Evolutionary conservation across 306 rosid genomes (phyloP).

Genomic region (Rosa persica): DNA sequence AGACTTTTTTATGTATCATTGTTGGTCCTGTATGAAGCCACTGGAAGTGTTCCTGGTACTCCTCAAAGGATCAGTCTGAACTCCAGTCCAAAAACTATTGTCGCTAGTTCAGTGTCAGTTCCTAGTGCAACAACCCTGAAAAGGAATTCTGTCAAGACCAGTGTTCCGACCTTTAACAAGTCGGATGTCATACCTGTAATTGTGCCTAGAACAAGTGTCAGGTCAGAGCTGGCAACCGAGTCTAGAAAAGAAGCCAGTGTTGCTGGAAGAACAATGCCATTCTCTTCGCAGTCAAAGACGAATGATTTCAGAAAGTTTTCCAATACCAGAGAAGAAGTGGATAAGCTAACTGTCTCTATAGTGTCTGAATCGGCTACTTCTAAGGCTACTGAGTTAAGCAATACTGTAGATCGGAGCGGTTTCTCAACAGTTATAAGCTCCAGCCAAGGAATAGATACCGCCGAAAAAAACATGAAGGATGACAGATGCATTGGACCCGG

Average conservation of each 20-base stretch:
- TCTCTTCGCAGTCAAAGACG: conserved; percentile 66
- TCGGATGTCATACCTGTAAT: conserved; percentile 82
- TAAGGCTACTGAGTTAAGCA: conserved; percentile 51
- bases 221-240: conserved; percentile 66
- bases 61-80: conserved; percentile 75
- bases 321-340: conserved; percentile 71
- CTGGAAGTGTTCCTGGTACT: conserved; percentile 87
- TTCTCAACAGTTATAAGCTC: conserved; percentile 54
- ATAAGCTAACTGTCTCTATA: conserved; percentile 47
- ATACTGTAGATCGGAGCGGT: conserved; percentile 50
- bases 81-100: conserved; percentile 58
- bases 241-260: conserved; percentile 72
- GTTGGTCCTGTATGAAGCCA: conserved; percentile 60
- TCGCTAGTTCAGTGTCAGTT: conserved; percentile 59
- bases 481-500: conserved; percentile 37
- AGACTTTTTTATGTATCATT: conserved; percentile 35
- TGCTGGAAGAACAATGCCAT: conserved; percentile 66
- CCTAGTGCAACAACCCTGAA: conserved; percentile 56
- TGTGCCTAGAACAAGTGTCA: conserved; percentile 79
- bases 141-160: conserved; percentile 62
- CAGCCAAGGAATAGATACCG: conserved; percentile 53
- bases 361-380: conserved; percentile 57
- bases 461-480: conserved; percentile 43
- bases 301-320: conserved; percentile 55
- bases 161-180: conserved; percentile 53